A percentile compares a stretch with the other conserved stretches of the same genome.
phyloP scores from a whole-genome alignment of 2,329 filamentous ascomycete species.

The Amphichorda felina region DNA sequence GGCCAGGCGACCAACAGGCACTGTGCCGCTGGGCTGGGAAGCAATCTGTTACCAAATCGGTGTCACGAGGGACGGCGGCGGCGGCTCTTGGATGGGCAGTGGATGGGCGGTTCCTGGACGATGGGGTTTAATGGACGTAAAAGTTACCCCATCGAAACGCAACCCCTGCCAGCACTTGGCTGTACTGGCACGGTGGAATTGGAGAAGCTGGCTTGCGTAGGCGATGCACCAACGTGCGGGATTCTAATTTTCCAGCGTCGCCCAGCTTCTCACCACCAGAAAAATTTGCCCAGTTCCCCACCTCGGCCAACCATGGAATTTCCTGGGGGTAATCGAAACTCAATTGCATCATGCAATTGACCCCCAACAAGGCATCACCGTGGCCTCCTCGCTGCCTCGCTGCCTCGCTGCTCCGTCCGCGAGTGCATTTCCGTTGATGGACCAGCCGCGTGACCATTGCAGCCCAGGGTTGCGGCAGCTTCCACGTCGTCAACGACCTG shows the following conservation, averaged over 20 bases:
- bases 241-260: neutral
- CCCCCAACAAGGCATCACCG: too few relatives aligned
- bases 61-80: too few relatives aligned
- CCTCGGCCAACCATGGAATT: conserved; percentile 2
- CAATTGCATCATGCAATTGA: conserved; percentile 2
- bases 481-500: too few relatives aligned
- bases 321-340: conserved; percentile 7
- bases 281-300: neutral
- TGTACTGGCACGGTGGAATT: too few relatives aligned
- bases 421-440: too few relatives aligned
- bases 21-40: neutral
- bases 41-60: conserved; percentile 2
- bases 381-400: neutral
- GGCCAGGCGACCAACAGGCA: neutral
- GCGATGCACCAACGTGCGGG: too few relatives aligned
- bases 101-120: too few relatives aligned
- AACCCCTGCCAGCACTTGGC: neutral
- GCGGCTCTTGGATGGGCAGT: too few relatives aligned
- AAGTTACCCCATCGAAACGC: conserved; percentile 6
- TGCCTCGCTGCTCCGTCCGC: too few relatives aligned
- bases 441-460: too few relatives aligned
- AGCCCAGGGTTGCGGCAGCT: too few relatives aligned
- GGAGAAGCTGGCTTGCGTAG: too few relatives aligned
- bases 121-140: conserved; percentile 6
- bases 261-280: neutral